These are phyloP conservation scores for Vickermania spadyakhi DNA, from an alignment of 208 protist species.

Conservation along the genomic window DNA sequence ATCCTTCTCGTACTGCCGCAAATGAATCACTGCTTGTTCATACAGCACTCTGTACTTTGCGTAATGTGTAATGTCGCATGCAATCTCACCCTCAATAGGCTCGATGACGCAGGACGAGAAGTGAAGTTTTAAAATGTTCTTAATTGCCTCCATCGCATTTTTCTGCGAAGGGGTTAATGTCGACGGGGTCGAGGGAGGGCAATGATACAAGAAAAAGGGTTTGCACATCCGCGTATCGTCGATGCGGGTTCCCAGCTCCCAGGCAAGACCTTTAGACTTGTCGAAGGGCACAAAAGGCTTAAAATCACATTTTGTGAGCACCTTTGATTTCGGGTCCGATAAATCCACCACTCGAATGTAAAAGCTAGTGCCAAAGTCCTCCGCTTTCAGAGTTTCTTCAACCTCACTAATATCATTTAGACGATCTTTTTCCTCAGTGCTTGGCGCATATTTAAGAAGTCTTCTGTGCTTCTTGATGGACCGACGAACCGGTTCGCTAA, in stretches of 20 bases:
- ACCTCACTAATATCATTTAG: constrained; percentile 9
- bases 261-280: background rate
- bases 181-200: background rate
- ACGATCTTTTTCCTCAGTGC: constrained; percentile 9
- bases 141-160: background rate
- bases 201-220: background rate
- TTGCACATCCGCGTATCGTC: background rate
- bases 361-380: constrained; percentile 27
- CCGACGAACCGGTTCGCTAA: constrained; percentile 27
- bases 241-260: background rate
- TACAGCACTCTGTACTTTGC: constrained; percentile 20
- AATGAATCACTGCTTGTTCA: constrained; percentile 1
- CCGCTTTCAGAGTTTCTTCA: constrained; percentile 15
- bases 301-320: background rate
- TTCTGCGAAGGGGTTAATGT: background rate
- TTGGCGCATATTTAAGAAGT: constrained; percentile 26
- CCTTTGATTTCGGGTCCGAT: background rate
- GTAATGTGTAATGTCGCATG: constrained; percentile 49
- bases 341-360: constrained; percentile 36
- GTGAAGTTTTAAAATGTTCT: background rate
- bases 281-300: background rate
- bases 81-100: constrained; percentile 13
- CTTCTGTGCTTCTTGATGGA: constrained; percentile 27
- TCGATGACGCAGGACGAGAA: background rate
- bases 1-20: constrained; percentile 1